Conservation (phyloP, 1,139 yeast species). For the Hansenula sp. region DNA sequence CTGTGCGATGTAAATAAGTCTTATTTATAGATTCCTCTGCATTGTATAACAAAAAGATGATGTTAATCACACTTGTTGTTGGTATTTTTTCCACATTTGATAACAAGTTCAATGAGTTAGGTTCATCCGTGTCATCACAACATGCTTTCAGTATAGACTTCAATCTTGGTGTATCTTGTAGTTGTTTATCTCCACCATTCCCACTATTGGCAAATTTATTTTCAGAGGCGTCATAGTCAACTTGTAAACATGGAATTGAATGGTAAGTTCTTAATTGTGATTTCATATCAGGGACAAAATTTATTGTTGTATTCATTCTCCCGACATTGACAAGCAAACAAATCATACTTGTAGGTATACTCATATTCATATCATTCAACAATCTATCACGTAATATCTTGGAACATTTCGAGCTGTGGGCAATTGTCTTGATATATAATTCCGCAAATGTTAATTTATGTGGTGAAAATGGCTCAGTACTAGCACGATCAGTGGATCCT, state of each 20-base stretch:
- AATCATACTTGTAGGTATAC: slow-evolving; percentile 74
- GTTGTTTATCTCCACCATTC: slow-evolving; percentile 48
- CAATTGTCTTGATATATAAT: slow-evolving; percentile 74
- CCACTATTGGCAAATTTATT: slow-evolving; percentile 9
- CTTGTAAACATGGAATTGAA: slow-evolving; percentile 86
- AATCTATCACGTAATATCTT: slow-evolving; percentile 77
- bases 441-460: slow-evolving; percentile 75
- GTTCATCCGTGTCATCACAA: slow-evolving; percentile 55
- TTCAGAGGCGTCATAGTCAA: slow-evolving; percentile 30
- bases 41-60: slow-evolving; percentile 71
- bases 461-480: slow-evolving; percentile 13
- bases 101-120: slow-evolving; percentile 48
- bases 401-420: slow-evolving; percentile 81
- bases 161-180: slow-evolving; percentile 92
- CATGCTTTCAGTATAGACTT: slow-evolving; percentile 85
- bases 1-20: slow-evolving; percentile 28
- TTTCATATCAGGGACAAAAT: slow-evolving; percentile 95
- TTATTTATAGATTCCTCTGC: slow-evolving; percentile 48
- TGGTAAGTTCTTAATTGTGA: slow-evolving; percentile 90
- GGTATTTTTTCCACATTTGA: slow-evolving; percentile 38
- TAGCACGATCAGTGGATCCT: slow-evolving; percentile 26
- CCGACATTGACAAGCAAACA: slow-evolving; percentile 89
- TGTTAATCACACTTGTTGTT: slow-evolving; percentile 59
- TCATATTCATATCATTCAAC: slow-evolving; percentile 56
- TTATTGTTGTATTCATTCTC: slow-evolving; percentile 90